Base-by-base conservation (phyloP, 352 stramenopile species). In the Aphanomyces astaci region DNA sequence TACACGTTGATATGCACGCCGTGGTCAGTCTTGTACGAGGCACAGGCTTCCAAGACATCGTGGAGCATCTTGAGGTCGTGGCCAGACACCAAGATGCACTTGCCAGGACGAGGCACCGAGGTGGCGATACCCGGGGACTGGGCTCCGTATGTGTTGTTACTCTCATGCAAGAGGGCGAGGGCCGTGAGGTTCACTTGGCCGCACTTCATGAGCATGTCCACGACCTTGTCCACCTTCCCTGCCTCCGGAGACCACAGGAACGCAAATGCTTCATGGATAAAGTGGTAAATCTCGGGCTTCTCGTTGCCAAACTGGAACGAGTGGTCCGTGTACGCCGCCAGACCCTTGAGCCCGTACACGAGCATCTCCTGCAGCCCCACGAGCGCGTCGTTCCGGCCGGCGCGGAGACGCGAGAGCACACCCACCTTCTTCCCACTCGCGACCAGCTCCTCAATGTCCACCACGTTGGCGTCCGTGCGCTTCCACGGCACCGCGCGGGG, bases 1-100 rank as follows among this genome's bases (percentile, higher is more conserved):
- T 85, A 90, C 3, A 91, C 81, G 52, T 91, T 87, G 30, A 91
- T 74, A 49, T 82, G 81, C 19, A 65, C 87, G 36, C 80, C 80
- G 73, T 86, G 79, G 5, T 81, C 89, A 63, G 81, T 71, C 56
- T 88, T 63, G 64, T 90, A 75, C 13, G 89, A 51, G 22, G 66
- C 72, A 59, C 62, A 68, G 9, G 53, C 33, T 39, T 49, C 62
- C 49, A 87, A 57, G 13, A 89, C 65, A 66, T 89, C 81, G 0
- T 67, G 56, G 62, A 68, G 27, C 27, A 68, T 51, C 39, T 68
- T 59, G 46, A 90, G 57, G 66, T 92, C 83, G 59, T 92, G 83
- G 31, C 83, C 83, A 39, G 79, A 88, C 11, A 92, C 71, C 32
- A 89, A 71, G 72, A 91, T 88, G 57, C 54, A 70, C 66, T 91